Base-by-base conservation (phyloP, 2,329 filamentous ascomycete species). In the Mollisia scopiformis region DNA sequence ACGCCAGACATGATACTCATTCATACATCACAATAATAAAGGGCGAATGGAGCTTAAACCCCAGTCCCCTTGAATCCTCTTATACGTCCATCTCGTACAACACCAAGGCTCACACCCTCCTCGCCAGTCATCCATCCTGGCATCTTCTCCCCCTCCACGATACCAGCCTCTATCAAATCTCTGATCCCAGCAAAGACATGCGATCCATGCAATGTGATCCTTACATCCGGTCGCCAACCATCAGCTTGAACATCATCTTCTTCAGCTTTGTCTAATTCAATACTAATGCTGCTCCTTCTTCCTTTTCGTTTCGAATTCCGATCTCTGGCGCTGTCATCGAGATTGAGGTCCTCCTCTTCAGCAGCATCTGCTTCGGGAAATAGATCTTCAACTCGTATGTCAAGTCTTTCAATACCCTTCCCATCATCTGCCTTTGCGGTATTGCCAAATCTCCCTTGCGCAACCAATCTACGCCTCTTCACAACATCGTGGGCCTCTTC, bases 51-150 rank as follows among this genome's bases (percentile, higher is more conserved):
- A n/a, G 3, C n/a, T 56, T 53, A 84, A 61, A 86, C 61, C 1
- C 84, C 83, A 1, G 83, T 84, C 5, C 84, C 84, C 62, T 81
- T 85, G 68, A 83, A 76, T 1, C 83, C 85, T 46, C 77, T 77
- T 69, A 93, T 86, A 63, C 87, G 81, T 2, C 92, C 91, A 61
- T 85, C 75, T 65, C 81, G 83, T 3, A 96, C 86, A 28, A 86
- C 82, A 0, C 91, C 90, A 37, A 88, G 81, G 56, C 90, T 95
- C 5, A 95, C 87, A 0, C 88, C 90, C 47, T 92, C 90, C 70
- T 96, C 92, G 1, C 92, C 93, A 1, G 92, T 95, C 88, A 96
- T 89, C 92, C 92, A 96, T 0, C 90, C 90, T 0, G 93, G 92
- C 89, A 96, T 93, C 57, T 80, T 84, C 69, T 88, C 83, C 1